Evolutionary conservation across 208 protist species (phyloP), one percentile per base, ranked within the genome.

Genomic region (Trypanosoma mega): DNA sequence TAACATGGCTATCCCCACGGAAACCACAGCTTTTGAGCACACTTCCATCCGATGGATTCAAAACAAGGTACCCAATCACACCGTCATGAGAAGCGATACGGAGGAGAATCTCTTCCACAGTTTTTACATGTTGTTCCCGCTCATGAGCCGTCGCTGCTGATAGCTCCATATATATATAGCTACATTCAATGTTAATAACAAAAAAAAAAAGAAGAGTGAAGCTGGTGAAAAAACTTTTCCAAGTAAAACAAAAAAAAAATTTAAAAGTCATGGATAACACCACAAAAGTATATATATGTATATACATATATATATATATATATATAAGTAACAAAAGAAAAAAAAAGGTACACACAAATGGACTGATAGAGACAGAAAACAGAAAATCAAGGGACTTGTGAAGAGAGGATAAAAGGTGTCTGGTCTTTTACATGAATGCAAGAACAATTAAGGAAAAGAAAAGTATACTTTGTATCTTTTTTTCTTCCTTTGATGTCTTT

Each of bases 61-160:
- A 71, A 24, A 94, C 76, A 53, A 92, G 69, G 70, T 87, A 92
- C 7, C 87, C 87, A 30, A 90, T 70, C 2, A 94, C 87, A 24
- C 87, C 87, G 21, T 85, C 69, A 67, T 94, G 81, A 11, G 65
- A 56, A 14, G 78, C 71, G 50, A 94, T 94, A 21, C 87, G 77
- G 26, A 74, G 59, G 18, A 94, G 74, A 26, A 82, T 82, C 14
- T 82, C 72, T 49, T 90, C 77, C 26, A 91, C 80, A 26, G 72
- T 84, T 21, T 82, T 73, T 1, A 85, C 18, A 52, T 90, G 78
- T 4, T 74, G 76, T 36, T 85, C 75, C 9, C 72, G 80, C 62
- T 93, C 83, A 23, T 51, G 37, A 6, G 53, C 70, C 0, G 63
- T 23, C 48, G 31, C 33, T 55, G 57, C 54, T 62, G 64, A 73